Evolutionary conservation across 306 rosid genomes (phyloP), one percentile per base, ranked within the genome.

Genomic region (Dicorynia guianensis): DNA sequence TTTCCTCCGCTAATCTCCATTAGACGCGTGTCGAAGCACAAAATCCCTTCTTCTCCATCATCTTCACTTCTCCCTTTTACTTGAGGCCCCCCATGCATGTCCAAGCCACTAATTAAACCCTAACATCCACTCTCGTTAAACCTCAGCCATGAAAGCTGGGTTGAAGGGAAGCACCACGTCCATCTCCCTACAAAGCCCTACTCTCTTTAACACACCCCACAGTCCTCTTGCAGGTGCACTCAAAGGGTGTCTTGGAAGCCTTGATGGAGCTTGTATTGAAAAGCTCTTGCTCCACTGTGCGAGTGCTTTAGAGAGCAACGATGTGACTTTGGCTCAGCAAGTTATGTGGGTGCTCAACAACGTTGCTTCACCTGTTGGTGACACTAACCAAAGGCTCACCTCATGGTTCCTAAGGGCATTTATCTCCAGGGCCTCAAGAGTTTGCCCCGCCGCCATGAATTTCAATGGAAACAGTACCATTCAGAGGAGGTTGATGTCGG

Each of bases 331-430:
- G 56, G 97, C 98, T 46, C 98, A 95, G 63, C 98, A 95, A 62
- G 96, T 95, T 18, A 92, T 95, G 98, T 95, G 98, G 98, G 98
- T 95, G 46, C 93, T 95, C 75, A 95, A 95, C 65, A 95, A 95
- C 67, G 96, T 92, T 12, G 97, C 97, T 35, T 92, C 96, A 5
- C 87, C 93, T 0, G 65, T 78, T 12, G 98, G 98, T 8, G 97
- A 95, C 87, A 90, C 96, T 2, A 95, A 95, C 77, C 97, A 92
- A 63, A 84, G 99, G 72, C 97, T 95, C 76, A 85, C 97, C 40
- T 87, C 91, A 0, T 95, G 98, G 97, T 89, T 92, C 15, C 79
- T 95, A n/a, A 86, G 96, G 76, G 98, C 98, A 50, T 35, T 95
- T 4, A 85, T 95, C 85, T 92, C 92, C 56, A 86, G 93, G 75